Evolutionary conservation across 352 stramenopile species (phyloP), one percentile per base, ranked within the genome.

Genomic region (Thraustotheca clavata): DNA sequence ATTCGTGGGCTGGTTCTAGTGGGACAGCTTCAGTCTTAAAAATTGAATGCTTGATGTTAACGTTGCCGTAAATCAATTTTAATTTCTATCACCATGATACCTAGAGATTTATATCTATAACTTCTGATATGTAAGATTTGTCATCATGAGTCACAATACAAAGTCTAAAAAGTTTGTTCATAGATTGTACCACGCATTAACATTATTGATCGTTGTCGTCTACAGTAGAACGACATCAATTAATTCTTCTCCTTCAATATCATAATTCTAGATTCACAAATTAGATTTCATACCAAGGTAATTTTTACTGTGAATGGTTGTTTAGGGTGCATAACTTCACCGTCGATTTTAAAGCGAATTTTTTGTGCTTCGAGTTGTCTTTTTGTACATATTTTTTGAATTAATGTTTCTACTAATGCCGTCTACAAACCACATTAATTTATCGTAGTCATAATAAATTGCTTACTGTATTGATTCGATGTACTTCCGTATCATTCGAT

Each of bases 161-260:
- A n/a, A n/a, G n/a, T n/a, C n/a, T n/a, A n/a, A n/a, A n/a, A n/a
- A n/a, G n/a, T n/a, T n/a, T n/a, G n/a, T n/a, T n/a, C n/a, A n/a
- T n/a, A n/a, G n/a, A n/a, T n/a, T n/a, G n/a, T n/a, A n/a, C n/a
- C n/a, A n/a, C n/a, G n/a, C n/a, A n/a, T n/a, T n/a, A n/a, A n/a
- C n/a, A n/a, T n/a, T n/a, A n/a, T n/a, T n/a, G n/a, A n/a, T n/a
- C n/a, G n/a, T n/a, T n/a, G n/a, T n/a, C 7, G 43, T 14, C n/a
- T n/a, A n/a, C n/a, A n/a, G n/a, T 6, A 60, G 26, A 1, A 32
- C 33, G 14, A 65, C 57, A 27, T 65, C 57, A n/a, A 65, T 65
- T 11, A 65, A 26, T 32, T 65, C 57, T 18, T 65, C 57, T 31
- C 57, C 57, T 40, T 65, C 57, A 18, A 65, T 33, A n/a, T 65